A percentile compares a stretch with the other conserved stretches of the same genome.
These are phyloP conservation scores for Naganishia vaughanmartiniae DNA, from an alignment of 768 basidiomycete genomes.

Conservation along the genomic window DNA sequence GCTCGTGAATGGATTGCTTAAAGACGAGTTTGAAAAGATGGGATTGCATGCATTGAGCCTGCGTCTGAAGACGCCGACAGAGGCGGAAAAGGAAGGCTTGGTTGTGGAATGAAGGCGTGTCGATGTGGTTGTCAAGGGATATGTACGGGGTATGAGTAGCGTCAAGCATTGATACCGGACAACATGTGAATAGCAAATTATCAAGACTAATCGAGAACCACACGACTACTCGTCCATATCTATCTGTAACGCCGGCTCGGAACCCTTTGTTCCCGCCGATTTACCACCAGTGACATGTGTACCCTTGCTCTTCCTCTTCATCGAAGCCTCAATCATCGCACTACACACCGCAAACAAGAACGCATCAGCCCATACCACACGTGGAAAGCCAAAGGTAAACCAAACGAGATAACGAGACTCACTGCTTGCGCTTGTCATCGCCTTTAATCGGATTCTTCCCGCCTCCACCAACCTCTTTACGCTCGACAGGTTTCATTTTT, in stretches of 20 bases:
- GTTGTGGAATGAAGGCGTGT: not conserved
- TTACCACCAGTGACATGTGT: not conserved
- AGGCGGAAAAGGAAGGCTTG: conserved; percentile 47
- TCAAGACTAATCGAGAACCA: not conserved
- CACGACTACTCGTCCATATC: conserved; percentile 32
- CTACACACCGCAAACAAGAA: not conserved
- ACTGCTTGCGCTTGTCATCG: conserved; percentile 39
- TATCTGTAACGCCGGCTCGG: conserved; percentile 12
- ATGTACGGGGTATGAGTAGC: not conserved
- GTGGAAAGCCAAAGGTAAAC: no score
- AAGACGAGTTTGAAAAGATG: conserved; percentile 53
- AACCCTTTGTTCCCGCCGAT: not conserved
- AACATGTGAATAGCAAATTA: not conserved
- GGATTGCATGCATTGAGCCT: conserved; percentile 55
- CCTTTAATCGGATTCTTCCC: conserved; percentile 47
- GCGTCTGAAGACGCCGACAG: conserved; percentile 52
- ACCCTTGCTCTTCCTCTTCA: conserved; percentile 26
- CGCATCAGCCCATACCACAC: not conserved
- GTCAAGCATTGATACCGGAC: not conserved
- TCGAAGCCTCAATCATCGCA: conserved; percentile 33
- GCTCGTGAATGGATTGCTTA: conserved; percentile 53
- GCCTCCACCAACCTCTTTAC: conserved; percentile 68
- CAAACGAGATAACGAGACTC: not conserved
- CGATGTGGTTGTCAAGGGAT: not conserved
- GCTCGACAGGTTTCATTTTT: conserved; percentile 64